Percentiles rank a stretch among this genome's conserved stretches.
Conservation (phyloP, 768 basidiomycete species). For the Amanita thiersii region DNA sequence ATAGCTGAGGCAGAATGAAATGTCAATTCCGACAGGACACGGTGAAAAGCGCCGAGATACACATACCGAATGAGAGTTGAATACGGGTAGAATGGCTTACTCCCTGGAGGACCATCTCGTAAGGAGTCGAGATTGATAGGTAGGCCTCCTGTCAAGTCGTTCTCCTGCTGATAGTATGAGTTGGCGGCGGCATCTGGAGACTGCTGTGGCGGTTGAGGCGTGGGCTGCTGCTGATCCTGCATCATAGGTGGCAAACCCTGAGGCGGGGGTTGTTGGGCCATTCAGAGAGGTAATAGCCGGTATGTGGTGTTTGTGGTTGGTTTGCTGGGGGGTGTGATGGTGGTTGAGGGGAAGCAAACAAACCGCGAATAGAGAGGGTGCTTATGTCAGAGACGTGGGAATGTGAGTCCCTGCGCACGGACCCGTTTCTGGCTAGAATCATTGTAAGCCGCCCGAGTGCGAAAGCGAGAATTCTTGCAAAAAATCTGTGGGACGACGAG, state of each 20-base stretch:
- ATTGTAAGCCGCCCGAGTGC: slow-evolving; percentile 1
- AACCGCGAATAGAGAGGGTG: slow-evolving; percentile 31
- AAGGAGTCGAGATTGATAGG: slow-evolving; percentile 85
- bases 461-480: slow-evolving; percentile 1
- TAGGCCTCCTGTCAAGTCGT: slow-evolving; percentile 74
- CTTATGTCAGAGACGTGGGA: slow-evolving; percentile 56
- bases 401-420: slow-evolving; percentile 48
- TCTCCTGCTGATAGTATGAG: slow-evolving; percentile 69
- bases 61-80: slow-evolving; percentile 84
- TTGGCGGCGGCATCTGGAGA: slow-evolving; percentile 40
- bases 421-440: slow-evolving; percentile 23
- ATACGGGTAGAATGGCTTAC: slow-evolving; percentile 87
- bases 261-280: slow-evolving; percentile 46
- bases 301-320: slow-evolving; percentile 25
- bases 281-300: slow-evolving; percentile 17
- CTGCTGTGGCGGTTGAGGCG: slow-evolving; percentile 17
- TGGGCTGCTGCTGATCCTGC: slow-evolving; percentile 34
- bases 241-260: slow-evolving; percentile 62
- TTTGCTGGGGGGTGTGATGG: slow-evolving; percentile 33
- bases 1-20: slow-evolving; percentile 42
- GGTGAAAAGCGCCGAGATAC: slow-evolving; percentile 8
- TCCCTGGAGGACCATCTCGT: slow-evolving; percentile 80
- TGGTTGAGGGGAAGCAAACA: slow-evolving; percentile 38
- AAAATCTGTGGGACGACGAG: slow-evolving; percentile 15
- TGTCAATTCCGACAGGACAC: slow-evolving; percentile 11